Evolutionary conservation across 2,329 filamentous ascomycete species (phyloP).

Genomic region (Hypoxylon sp.): DNA sequence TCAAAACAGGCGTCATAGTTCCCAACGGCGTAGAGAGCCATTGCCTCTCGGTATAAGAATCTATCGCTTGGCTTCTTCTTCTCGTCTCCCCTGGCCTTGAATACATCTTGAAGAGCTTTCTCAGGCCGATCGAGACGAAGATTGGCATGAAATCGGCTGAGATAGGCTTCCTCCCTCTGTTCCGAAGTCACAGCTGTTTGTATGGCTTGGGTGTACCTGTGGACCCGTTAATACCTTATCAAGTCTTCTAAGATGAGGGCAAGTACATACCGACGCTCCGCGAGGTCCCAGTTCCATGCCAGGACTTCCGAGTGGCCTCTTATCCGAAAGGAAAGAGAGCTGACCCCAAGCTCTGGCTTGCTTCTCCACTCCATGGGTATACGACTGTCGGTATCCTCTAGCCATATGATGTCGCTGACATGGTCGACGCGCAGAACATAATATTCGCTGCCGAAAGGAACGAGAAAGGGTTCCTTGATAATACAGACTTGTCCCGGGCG

Average conservation of each 20-base stretch:
- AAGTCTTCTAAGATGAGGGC: neutral
- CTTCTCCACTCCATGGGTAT: slow-evolving; percentile 57
- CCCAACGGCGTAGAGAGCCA: slow-evolving; percentile 59
- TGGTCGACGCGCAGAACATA: slow-evolving; percentile 66
- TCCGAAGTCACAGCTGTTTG: slow-evolving; percentile 51
- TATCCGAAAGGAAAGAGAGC: slow-evolving; percentile 42
- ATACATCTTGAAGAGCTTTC: slow-evolving; percentile 51
- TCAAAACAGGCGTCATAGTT: slow-evolving; percentile 55
- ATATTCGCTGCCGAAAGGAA: slow-evolving; percentile 53
- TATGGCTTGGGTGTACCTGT: slow-evolving; percentile 56
- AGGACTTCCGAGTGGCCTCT: slow-evolving; percentile 54
- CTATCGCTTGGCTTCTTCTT: slow-evolving; percentile 54
- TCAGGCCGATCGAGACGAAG: slow-evolving; percentile 49
- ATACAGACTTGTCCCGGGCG: slow-evolving; percentile 54
- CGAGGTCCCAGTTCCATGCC: slow-evolving; percentile 47
- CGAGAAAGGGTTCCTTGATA: slow-evolving; percentile 68
- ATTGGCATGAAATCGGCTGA: slow-evolving; percentile 55
- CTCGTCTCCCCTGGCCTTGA: slow-evolving; percentile 23
- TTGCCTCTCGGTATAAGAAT: slow-evolving; percentile 58
- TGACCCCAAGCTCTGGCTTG: slow-evolving; percentile 8
- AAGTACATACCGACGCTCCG: slow-evolving; percentile 51
- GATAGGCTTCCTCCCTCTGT: slow-evolving; percentile 51
- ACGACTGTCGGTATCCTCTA: slow-evolving; percentile 53
- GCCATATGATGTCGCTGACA: slow-evolving; percentile 60
- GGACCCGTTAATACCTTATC: slow-evolving; percentile 12